A percentile compares a stretch with the other conserved stretches of the same genome.
Evolutionary conservation across 345 rosid species (phyloP).

Genomic region (Adansonia digitata): DNA sequence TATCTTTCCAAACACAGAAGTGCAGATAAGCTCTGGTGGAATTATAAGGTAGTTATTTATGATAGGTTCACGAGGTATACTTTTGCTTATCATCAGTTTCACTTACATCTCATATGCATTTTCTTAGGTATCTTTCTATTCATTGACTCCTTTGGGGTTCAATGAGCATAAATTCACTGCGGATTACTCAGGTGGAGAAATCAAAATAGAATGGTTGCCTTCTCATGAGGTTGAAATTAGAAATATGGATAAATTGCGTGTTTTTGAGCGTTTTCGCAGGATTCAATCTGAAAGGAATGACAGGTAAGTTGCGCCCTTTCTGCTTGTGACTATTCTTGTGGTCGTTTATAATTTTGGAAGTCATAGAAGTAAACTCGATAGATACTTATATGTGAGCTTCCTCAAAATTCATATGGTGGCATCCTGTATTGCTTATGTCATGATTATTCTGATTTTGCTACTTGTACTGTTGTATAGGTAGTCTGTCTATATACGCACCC

Average conservation of each 20-base stretch:
- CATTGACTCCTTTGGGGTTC: conserved; percentile 34
- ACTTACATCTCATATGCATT: conserved; percentile 15
- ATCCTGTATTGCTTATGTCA: neutral
- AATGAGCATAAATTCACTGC: conserved; percentile 26
- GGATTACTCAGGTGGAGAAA: conserved; percentile 49
- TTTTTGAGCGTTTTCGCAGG: conserved; percentile 67
- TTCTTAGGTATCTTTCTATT: conserved; percentile 60
- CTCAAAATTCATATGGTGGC: neutral
- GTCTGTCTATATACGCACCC: neutral
- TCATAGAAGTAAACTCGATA: neutral
- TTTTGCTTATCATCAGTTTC: neutral
- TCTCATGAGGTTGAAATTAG: conserved; percentile 69
- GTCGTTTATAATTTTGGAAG: neutral
- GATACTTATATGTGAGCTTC: neutral
- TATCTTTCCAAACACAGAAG: conserved; percentile 91
- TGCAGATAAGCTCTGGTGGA: conserved; percentile 84
- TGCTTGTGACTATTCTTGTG: neutral
- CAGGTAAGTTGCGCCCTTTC: conserved; percentile 34
- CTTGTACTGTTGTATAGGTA: neutral
- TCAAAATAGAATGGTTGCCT: conserved; percentile 66
- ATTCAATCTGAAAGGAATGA: conserved; percentile 46
- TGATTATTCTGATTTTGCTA: neutral
- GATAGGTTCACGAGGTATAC: conserved; percentile 2
- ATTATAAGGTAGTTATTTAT: conserved; percentile 53
- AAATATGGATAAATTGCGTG: conserved; percentile 72